Base-by-base conservation (phyloP, 176 grass and related monocot genomes). In the Tuctoria greenei region DNA sequence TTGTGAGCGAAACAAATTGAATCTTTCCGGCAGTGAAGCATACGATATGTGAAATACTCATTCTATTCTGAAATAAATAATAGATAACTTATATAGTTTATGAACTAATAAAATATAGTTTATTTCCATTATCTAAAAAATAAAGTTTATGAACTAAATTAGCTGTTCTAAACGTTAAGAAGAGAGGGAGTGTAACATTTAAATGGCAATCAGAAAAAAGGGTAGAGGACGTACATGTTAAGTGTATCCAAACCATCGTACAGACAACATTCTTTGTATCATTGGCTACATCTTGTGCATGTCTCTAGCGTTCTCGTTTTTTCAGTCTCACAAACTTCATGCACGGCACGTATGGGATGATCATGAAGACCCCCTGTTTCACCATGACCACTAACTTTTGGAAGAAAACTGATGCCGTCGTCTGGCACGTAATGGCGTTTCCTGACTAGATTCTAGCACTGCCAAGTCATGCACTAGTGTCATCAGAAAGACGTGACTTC, bases 401-500 rank as follows among this genome's bases (percentile, higher is more conserved):
- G 23, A 24, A 27, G 38, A 39, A 61, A 74, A 31, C 11, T 31
- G 14, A n/a, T 20, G 38, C 14, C 55, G 14, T 62, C 15, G 14
- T 43, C 11, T 28, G 39, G 16, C 60, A 10, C 38, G 4, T 2
- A 25, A 43, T 31, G 23, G n/a, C 34, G 26, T 57, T 40, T 73
- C 54, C 50, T 50, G 67, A 50, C 43, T 50, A 55, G 28, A 72
- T 72, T 72, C 69, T 37, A 36, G 4, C n/a, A 44, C 17, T 0
- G 17, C 43, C 46, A 75, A 72, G 69, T 50, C 34, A 36, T 63
- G 35, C 20, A 20, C 61, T 77, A 49, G 28, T 59, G 60, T 76
- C 42, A 52, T 77, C 42, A 23, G 20, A 51, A 14, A 34, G 10
- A 39, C 74, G 51, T 62, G 20, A 51, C 43, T 31, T 65, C 28